phyloP scores from a whole-genome alignment of 2,329 filamentous ascomycete species.

The Diaporthe longicolla region DNA sequence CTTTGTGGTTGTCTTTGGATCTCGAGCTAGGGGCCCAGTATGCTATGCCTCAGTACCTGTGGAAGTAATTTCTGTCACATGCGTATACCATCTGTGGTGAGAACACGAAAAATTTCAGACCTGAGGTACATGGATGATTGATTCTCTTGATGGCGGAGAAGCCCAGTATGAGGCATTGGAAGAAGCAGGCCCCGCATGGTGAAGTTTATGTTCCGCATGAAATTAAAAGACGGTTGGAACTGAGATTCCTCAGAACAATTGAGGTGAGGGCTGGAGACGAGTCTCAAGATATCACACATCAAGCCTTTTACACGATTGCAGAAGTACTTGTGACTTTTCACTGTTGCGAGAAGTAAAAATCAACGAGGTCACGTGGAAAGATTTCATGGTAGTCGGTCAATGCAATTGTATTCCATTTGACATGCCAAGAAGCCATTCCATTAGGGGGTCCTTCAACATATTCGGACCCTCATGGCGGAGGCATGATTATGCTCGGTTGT shows the following conservation, averaged over 20 bases:
- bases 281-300: not conserved
- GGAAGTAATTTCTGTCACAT: not conserved
- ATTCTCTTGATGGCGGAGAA: not conserved
- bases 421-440: constrained; percentile 11
- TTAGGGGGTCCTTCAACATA: not conserved
- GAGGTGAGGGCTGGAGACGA: not conserved
- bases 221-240: not conserved
- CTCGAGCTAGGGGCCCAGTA: too few relatives aligned
- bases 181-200: not conserved
- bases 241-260: not conserved
- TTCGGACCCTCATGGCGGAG: not conserved
- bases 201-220: not conserved
- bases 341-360: not conserved
- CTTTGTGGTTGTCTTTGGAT: not conserved
- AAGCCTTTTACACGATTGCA: not conserved
- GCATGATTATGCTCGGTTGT: constrained; percentile 8
- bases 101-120: not conserved
- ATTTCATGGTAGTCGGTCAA: not conserved
- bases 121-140: not conserved
- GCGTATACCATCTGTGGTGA: not conserved
- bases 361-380: not conserved
- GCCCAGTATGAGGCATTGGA: not conserved
- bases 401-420: constrained; percentile 24
- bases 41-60: not conserved
- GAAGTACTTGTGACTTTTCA: not conserved